A percentile compares a stretch with the other conserved stretches of the same genome.
Conservation (phyloP, 1,284 basidiomycete species). For the Cutaneotrichosporon sp. region DNA sequence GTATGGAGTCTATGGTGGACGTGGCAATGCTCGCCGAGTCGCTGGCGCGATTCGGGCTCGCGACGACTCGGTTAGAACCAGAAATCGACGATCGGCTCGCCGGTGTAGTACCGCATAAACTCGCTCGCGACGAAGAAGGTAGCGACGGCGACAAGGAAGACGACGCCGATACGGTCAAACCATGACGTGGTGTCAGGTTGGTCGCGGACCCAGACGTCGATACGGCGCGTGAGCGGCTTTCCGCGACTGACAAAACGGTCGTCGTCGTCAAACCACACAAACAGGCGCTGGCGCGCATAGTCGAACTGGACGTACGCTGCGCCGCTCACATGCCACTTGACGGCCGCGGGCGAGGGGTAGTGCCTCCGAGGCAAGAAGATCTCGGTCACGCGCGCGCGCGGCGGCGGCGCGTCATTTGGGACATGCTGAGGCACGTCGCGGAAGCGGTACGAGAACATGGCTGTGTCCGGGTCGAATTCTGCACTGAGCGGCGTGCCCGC, state of each 20-base stretch:
- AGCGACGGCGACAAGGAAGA: neutral
- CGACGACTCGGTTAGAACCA: neutral
- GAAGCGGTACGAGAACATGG: conserved; percentile 30
- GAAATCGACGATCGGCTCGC: conserved; percentile 3
- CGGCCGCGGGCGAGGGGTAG: conserved; percentile 18
- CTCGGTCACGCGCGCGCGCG: conserved; percentile 63
- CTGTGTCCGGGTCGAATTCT: conserved; percentile 27
- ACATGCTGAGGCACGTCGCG: conserved; percentile 18
- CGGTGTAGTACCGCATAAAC: neutral
- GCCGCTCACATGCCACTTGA: conserved; percentile 21
- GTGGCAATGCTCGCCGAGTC: no score
- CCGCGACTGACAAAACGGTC: conserved; percentile 5
- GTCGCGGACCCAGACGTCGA: conserved; percentile 36
- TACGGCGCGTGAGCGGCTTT: conserved; percentile 15
- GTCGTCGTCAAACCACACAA: conserved; percentile 37
- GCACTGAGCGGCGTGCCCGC: conserved; percentile 37
- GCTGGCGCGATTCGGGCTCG: no score
- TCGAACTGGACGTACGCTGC: conserved; percentile 34
- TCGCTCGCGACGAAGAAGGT: conserved; percentile 10
- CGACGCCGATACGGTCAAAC: neutral
- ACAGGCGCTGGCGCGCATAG: conserved; percentile 28
- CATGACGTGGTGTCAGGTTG: neutral
- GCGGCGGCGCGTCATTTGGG: conserved; percentile 8
- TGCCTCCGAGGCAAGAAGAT: conserved; percentile 62
- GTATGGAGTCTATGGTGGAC: no score